A percentile compares a stretch with the other conserved stretches of the same genome.
phyloP scores from a whole-genome alignment of 1,284 basidiomycete species.

The Trichosporon sp. region DNA sequence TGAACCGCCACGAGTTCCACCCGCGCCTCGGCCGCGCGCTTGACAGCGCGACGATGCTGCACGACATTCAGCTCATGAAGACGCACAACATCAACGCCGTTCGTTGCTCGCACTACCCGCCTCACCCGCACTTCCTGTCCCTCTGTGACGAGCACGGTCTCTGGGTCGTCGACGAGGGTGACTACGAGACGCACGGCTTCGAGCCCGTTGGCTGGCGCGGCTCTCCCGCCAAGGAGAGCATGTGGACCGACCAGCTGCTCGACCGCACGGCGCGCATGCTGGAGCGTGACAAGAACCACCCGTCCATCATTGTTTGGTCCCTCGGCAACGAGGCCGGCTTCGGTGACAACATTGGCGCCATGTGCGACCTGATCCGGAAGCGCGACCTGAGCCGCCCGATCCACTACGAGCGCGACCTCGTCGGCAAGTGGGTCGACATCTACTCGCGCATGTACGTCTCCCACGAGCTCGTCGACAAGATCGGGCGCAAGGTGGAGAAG shows the following conservation, averaged over 20 bases:
- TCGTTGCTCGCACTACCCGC: slow-evolving; percentile 37
- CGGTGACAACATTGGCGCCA: slow-evolving; percentile 34
- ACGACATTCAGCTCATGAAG: slow-evolving; percentile 39
- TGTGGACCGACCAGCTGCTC: slow-evolving; percentile 31
- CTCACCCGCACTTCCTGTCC: slow-evolving; percentile 34
- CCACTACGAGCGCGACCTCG: slow-evolving; percentile 38
- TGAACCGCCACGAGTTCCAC: slow-evolving; percentile 40
- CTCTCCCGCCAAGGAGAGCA: slow-evolving; percentile 26
- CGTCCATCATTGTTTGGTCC: slow-evolving; percentile 37
- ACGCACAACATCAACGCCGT: slow-evolving; percentile 40
- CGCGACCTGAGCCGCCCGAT: slow-evolving; percentile 33
- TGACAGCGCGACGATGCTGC: slow-evolving; percentile 31
- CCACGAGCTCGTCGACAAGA: slow-evolving; percentile 30
- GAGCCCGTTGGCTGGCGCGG: slow-evolving; percentile 30
- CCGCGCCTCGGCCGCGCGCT: slow-evolving; percentile 32
- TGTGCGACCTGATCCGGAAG: slow-evolving; percentile 30
- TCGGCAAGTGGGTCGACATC: slow-evolving; percentile 32
- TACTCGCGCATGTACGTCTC: slow-evolving; percentile 36
- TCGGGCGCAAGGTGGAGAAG: slow-evolving; percentile 28
- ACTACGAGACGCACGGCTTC: slow-evolving; percentile 41
- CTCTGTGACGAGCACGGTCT: slow-evolving; percentile 40
- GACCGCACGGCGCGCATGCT: slow-evolving; percentile 34
- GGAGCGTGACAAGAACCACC: slow-evolving; percentile 42
- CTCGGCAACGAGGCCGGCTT: slow-evolving; percentile 38
- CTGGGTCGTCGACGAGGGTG: slow-evolving; percentile 42